Evolutionary conservation across 2,329 filamentous ascomycete genomes (phyloP).

Genomic region (Epichloe glyceriae): DNA sequence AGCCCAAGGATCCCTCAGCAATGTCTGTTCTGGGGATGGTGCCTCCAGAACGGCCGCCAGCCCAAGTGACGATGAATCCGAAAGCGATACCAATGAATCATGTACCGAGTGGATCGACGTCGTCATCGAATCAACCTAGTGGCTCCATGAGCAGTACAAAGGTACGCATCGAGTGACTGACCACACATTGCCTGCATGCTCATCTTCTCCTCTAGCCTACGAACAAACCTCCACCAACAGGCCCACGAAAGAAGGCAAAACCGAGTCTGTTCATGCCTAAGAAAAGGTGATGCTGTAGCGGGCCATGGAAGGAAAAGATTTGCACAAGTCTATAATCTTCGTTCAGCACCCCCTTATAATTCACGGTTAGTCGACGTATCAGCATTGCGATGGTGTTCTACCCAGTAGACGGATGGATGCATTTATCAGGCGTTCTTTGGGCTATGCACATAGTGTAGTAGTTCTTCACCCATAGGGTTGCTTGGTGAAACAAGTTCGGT

Average conservation of each 20-base stretch:
- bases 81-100: conserved; percentile 7
- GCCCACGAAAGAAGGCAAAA: conserved; percentile 9
- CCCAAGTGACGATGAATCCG: conserved; percentile 9
- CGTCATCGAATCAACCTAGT: conserved; percentile 8
- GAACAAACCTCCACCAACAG: conserved; percentile 4
- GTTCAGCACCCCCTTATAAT: no score
- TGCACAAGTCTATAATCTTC: background rate
- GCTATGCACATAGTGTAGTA: background rate
- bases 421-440: conserved; percentile 1
- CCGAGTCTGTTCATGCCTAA: conserved; percentile 13
- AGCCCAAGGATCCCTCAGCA: conserved; percentile 36
- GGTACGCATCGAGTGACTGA: conserved; percentile 6
- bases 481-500: background rate
- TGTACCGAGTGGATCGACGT: conserved; percentile 12
- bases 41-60: conserved; percentile 30
- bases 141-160: conserved; percentile 9
- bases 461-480: background rate
- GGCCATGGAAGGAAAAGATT: background rate
- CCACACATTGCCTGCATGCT: background rate
- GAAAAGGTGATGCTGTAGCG: conserved; percentile 8
- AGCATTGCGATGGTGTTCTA: conserved; percentile 6
- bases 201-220: background rate
- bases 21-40: conserved; percentile 37
- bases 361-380: background rate
- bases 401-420: background rate